Conservation (phyloP, 2,329 filamentous ascomycete species). For the Fusarium sp. region DNA sequence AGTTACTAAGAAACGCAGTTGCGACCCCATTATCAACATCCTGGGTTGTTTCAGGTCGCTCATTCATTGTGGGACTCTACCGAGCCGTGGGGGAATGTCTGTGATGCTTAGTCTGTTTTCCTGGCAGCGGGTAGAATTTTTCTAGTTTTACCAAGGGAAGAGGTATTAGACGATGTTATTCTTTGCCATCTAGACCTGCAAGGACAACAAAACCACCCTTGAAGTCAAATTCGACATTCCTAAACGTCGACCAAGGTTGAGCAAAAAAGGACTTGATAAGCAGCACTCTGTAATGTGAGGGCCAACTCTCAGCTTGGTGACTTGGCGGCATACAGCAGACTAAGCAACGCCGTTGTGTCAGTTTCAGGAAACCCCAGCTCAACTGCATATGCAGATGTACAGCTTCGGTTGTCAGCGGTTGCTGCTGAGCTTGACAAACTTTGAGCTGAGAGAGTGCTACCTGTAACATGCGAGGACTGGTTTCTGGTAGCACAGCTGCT, state of each 20-base stretch:
- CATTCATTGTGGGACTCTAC: slow-evolving; percentile 40
- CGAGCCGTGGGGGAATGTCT: slow-evolving; percentile 31
- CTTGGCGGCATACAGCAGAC: slow-evolving; percentile 26
- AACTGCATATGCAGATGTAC: slow-evolving; percentile 34
- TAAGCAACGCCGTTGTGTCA: slow-evolving; percentile 36
- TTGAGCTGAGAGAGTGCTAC: background rate
- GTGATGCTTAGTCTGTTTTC: slow-evolving; percentile 33
- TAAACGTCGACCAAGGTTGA: slow-evolving; percentile 5
- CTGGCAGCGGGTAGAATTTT: slow-evolving; percentile 1
- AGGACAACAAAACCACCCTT: slow-evolving; percentile 15
- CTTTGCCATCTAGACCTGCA: slow-evolving; percentile 12
- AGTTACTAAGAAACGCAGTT: slow-evolving; percentile 35
- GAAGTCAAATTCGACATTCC: slow-evolving; percentile 17
- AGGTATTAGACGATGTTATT: background rate
- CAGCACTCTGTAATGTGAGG: slow-evolving; percentile 2
- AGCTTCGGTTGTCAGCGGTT: slow-evolving; percentile 6
- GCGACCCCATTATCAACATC: slow-evolving; percentile 34
- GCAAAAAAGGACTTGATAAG: background rate
- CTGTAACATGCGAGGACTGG: background rate
- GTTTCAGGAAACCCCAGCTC: slow-evolving; percentile 41
- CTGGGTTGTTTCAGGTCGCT: slow-evolving; percentile 48
- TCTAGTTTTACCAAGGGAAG: slow-evolving; percentile 5
- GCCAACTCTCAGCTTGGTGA: slow-evolving; percentile 12
- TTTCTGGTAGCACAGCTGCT: background rate
- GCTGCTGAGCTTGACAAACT: slow-evolving; percentile 5